These are phyloP conservation scores for Podaxis sp. DNA, from an alignment of 768 basidiomycete species.

Conservation along the genomic window DNA sequence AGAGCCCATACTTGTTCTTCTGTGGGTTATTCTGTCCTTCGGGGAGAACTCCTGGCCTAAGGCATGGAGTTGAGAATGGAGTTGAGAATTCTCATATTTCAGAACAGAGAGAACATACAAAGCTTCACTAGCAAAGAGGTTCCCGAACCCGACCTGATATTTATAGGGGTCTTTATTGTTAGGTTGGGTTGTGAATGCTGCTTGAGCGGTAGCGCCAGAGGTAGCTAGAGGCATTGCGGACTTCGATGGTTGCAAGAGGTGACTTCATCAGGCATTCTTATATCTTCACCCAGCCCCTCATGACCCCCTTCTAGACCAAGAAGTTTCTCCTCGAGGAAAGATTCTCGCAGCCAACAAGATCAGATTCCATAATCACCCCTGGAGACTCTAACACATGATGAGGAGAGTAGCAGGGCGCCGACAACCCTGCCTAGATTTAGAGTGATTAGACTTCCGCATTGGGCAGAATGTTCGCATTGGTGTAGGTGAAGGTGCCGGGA, in stretches of 20 bases:
- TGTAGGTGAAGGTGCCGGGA: background rate
- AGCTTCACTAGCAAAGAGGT: conserved; percentile 55
- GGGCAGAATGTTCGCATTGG: conserved; percentile 6
- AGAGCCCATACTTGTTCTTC: conserved; percentile 61
- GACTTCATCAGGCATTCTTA: conserved; percentile 4
- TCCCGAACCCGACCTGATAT: conserved; percentile 62
- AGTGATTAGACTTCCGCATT: background rate
- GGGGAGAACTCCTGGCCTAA: conserved; percentile 57
- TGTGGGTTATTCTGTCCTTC: conserved; percentile 62
- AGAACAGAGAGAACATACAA: conserved; percentile 35
- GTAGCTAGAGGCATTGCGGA: conserved; percentile 25
- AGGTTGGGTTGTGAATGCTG: conserved; percentile 36
- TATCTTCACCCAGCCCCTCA: background rate
- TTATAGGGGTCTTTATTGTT: conserved; percentile 50
- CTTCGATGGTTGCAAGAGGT: background rate
- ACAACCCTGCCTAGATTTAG: background rate
- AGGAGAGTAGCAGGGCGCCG: background rate
- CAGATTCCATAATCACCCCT: background rate
- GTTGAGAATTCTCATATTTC: background rate
- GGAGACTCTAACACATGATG: background rate
- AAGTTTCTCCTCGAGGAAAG: conserved; percentile 10
- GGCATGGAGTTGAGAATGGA: background rate
- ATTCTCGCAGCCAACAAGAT: conserved; percentile 9
- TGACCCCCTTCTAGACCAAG: background rate
- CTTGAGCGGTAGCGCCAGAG: conserved; percentile 40